These are phyloP conservation scores for Tolypocladium sp. DNA, from an alignment of 2,329 filamentous ascomycete genomes.

Conservation along the genomic window DNA sequence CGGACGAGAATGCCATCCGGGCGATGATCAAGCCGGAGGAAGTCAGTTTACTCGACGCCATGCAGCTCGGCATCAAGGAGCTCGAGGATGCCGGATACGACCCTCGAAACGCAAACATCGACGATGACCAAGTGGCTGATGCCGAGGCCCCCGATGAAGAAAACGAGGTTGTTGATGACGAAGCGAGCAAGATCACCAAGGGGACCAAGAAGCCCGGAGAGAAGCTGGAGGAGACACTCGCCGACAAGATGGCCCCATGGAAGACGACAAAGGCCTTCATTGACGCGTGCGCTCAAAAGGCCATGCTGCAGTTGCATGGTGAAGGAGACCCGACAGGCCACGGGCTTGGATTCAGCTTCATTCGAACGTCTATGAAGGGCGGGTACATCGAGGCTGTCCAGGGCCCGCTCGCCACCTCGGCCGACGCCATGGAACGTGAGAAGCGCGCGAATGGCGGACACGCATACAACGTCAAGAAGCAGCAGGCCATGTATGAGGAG, in stretches of 20 bases:
- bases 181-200: slow-evolving; percentile 28
- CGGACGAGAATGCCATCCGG: slow-evolving; percentile 73
- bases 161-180: slow-evolving; percentile 37
- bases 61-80: slow-evolving; percentile 91
- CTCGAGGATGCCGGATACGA: slow-evolving; percentile 87
- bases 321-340: slow-evolving; percentile 91
- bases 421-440: slow-evolving; percentile 80
- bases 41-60: slow-evolving; percentile 86
- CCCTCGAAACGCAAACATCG: slow-evolving; percentile 47
- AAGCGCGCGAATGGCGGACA: slow-evolving; percentile 87
- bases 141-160: slow-evolving; percentile 56
- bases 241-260: slow-evolving; percentile 90
- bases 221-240: slow-evolving; percentile 60
- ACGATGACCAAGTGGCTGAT: slow-evolving; percentile 38
- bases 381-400: slow-evolving; percentile 79
- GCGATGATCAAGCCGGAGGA: slow-evolving; percentile 92
- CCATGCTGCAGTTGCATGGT: slow-evolving; percentile 91
- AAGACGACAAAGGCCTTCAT: slow-evolving; percentile 95
- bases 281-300: slow-evolving; percentile 86
- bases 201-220: slow-evolving; percentile 34
- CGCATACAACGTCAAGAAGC: slow-evolving; percentile 93
- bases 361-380: slow-evolving; percentile 97
- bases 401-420: slow-evolving; percentile 55
- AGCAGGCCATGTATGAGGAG: slow-evolving; percentile 85
- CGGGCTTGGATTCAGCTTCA: slow-evolving; percentile 91